Base-by-base conservation (phyloP, 176 grass and related monocot genomes). In the Phragmites australis region DNA sequence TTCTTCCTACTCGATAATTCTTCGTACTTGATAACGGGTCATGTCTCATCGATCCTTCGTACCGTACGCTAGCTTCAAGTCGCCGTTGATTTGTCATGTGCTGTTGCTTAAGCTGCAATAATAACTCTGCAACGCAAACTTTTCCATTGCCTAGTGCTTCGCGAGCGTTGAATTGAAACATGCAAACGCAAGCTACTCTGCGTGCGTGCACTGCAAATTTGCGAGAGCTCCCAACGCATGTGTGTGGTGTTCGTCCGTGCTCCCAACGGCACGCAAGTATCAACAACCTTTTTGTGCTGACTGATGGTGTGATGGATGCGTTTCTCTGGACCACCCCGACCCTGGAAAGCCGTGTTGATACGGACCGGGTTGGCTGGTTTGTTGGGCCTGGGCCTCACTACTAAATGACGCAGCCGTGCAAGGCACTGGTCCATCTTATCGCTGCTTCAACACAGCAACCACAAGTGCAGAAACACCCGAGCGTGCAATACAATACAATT, bases 361-460 rank as follows among this genome's bases (percentile, higher is more conserved):
- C 44, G 54, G 62, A 32, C 71, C 49, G 9, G 23, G 14, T 65
- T 26, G 25, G 70, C 62, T 13, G 46, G 44, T 47, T 44, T 26
- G 72, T 30, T 34, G 39, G 55, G 54, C 69, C 23, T 60, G 23
- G 47, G 16, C 31, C 48, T 54, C 15, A 21, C 45, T 71, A 26
- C 14, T 82, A 22, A 61, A 49, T 71, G 56, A 44, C 27, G 26
- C 15, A 9, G 56, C 69, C 23, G 25, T 83, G 47, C 69, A 30
- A 63, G 6, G 0, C 21, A 17, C 9, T 40, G 68, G 58, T 54
- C 34, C 39, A 57, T 26, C 17, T 11, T 53, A 1, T 29, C 32
- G 72, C 60, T 30, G 83, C 83, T 85, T 78, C 43, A 25, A 62
- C 66, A 7, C 52, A 71, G 83, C 74, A 63, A 76, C 6, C 53